Percentiles rank a stretch among this genome's conserved stretches.
Conservation (phyloP, 1,139 yeast species). For the Blastobotrys raffinosifermentans region DNA sequence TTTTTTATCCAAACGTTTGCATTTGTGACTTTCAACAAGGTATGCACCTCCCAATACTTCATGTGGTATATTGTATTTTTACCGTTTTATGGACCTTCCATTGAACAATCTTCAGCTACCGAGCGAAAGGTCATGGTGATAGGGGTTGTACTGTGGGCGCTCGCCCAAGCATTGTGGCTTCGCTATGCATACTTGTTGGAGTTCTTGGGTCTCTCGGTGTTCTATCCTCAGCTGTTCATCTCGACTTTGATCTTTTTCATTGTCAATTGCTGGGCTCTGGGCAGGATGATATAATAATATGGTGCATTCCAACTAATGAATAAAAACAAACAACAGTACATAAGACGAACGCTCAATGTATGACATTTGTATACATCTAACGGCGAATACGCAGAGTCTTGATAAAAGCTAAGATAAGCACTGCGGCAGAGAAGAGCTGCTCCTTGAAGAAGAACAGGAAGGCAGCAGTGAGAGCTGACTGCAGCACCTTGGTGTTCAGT, state of each 20-base stretch:
- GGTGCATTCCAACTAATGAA: too few species aligned
- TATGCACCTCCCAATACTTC: slow-evolving; percentile 84
- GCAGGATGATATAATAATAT: slow-evolving; percentile 19
- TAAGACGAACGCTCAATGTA: too few species aligned
- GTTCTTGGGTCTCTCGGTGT: slow-evolving; percentile 65
- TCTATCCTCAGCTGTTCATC: slow-evolving; percentile 54
- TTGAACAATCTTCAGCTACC: slow-evolving; percentile 6
- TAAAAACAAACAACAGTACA: too few species aligned
- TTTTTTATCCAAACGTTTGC: slow-evolving; percentile 85
- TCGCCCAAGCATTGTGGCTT: slow-evolving; percentile 74
- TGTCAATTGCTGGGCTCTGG: slow-evolving; percentile 60
- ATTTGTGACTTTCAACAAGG: slow-evolving; percentile 88
- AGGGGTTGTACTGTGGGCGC: slow-evolving; percentile 54
- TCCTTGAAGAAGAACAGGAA: slow-evolving; percentile 88
- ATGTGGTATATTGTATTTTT: slow-evolving; percentile 85
- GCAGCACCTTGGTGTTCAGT: slow-evolving; percentile 68
- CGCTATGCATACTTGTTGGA: slow-evolving; percentile 73
- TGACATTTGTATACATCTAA: too few species aligned
- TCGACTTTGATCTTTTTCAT: slow-evolving; percentile 63
- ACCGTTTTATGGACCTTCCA: slow-evolving; percentile 49
- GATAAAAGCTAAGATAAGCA: slow-evolving; percentile 25
- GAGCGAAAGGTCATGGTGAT: slow-evolving; percentile 17
- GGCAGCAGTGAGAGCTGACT: slow-evolving; percentile 84
- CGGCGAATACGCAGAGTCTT: slow-evolving; percentile 15
- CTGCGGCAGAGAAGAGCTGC: slow-evolving; percentile 45